phyloP scores from a whole-genome alignment of 306 rosid genomes.

The Citrullus amarus region DNA sequence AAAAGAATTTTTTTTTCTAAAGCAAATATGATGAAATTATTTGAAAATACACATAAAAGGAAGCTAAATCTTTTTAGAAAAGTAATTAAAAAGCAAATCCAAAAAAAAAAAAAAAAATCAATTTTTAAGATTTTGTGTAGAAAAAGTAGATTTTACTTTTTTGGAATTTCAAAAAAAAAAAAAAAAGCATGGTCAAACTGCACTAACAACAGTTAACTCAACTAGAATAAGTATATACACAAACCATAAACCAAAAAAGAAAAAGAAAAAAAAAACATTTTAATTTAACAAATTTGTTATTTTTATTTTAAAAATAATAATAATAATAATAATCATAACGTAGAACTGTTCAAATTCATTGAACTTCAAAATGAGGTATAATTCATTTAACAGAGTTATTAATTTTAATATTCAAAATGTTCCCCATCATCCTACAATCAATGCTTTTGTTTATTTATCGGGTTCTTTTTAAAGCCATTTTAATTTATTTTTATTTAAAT shows the following conservation, averaged over 20 bases:
- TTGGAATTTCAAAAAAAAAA: too few species aligned
- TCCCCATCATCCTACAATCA: conserved; percentile 1
- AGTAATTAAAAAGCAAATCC: conserved; percentile 2
- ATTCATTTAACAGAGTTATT: background rate
- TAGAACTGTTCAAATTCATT: background rate
- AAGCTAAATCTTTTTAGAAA: background rate
- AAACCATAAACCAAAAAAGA: background rate
- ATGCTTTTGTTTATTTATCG: conserved; percentile 3
- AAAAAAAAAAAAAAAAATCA: background rate
- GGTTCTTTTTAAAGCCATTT: background rate
- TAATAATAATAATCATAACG: background rate
- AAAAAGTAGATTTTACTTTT: conserved; percentile 1
- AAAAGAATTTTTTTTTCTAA: background rate
- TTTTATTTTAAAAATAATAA: background rate
- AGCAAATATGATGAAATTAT: background rate
- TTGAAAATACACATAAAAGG: background rate
- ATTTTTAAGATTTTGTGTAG: background rate
- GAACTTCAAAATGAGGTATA: background rate
- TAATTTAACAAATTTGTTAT: background rate
- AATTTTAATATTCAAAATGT: background rate
- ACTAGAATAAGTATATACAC: background rate
- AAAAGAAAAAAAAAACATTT: background rate
- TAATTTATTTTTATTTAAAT: background rate
- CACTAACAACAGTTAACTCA: conserved; percentile 4
- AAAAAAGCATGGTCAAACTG: background rate